Percentiles rank a stretch among this genome's conserved stretches.
These are phyloP conservation scores for Fusarium paranaense DNA, from an alignment of 2,329 filamentous ascomycete species.

Conservation along the genomic window DNA sequence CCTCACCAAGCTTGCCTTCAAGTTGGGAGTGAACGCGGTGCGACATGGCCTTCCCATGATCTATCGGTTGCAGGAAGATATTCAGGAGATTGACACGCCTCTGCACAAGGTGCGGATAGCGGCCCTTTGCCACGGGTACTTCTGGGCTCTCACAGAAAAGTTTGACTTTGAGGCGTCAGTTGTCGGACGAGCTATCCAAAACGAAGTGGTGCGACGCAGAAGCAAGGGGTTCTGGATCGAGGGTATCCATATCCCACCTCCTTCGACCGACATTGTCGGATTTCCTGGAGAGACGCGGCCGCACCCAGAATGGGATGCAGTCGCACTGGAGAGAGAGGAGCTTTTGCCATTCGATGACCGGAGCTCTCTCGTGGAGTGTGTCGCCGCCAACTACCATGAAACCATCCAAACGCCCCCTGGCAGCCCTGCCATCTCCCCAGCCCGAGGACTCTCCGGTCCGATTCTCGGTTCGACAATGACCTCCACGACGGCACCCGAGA, in stretches of 20 bases:
- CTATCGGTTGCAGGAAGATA: slow-evolving; percentile 87
- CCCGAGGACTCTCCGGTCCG: slow-evolving; percentile 71
- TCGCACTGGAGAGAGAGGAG: slow-evolving; percentile 70
- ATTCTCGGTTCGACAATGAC: slow-evolving; percentile 64
- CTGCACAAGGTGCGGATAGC: slow-evolving; percentile 82
- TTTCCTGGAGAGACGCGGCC: slow-evolving; percentile 60
- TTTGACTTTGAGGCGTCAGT: slow-evolving; percentile 80
- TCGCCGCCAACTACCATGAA: slow-evolving; percentile 77
- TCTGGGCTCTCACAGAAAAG: slow-evolving; percentile 81
- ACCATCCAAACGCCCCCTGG: slow-evolving; percentile 71
- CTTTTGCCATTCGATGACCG: slow-evolving; percentile 82
- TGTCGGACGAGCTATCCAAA: slow-evolving; percentile 77
- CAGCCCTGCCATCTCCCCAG: slow-evolving; percentile 78
- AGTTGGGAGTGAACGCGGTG: slow-evolving; percentile 84
- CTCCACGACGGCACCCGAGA: slow-evolving; percentile 50
- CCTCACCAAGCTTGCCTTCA: slow-evolving; percentile 77
- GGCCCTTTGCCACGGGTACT: slow-evolving; percentile 88
- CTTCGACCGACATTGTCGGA: slow-evolving; percentile 71
- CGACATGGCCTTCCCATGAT: slow-evolving; percentile 89
- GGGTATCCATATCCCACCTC: slow-evolving; percentile 76
- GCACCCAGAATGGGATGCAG: slow-evolving; percentile 60
- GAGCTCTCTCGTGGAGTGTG: slow-evolving; percentile 76
- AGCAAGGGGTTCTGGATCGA: slow-evolving; percentile 84
- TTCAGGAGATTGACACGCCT: slow-evolving; percentile 73
- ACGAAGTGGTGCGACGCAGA: slow-evolving; percentile 80